Base-by-base conservation (phyloP, 352 stramenopile species). In the Phytopythium sindhum region DNA sequence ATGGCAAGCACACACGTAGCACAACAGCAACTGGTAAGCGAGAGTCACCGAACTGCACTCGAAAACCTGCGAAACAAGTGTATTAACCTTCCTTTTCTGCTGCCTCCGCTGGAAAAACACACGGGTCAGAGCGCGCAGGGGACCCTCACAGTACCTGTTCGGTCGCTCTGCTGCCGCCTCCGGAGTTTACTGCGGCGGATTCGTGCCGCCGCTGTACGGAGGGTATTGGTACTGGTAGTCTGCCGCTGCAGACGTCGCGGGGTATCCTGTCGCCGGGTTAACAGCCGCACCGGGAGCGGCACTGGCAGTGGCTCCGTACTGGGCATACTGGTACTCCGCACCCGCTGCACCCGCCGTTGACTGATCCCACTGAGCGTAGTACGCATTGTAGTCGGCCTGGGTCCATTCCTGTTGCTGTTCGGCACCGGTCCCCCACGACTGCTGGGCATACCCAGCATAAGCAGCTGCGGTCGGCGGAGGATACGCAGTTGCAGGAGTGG, bases 341-440 rank as follows among this genome's bases (percentile, higher is more conserved):
- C 70, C 61, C 23, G 67, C 67, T 15, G 67, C 61, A 59, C 47
- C 50, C 15, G 52, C 52, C 14, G 41, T 35, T 17, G 53, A 72
- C 56, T 78, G 72, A 45, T 80, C 62, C 77, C 74, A 83, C n/a
- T 62, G 61, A 9, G 72, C 72, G 53, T 84, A 87, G 69, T 87
- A 87, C 57, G 73, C 67, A 65, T 81, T 75, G 57, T 88, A 82
- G 24, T 63, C 59, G 39, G 50, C 62, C 59, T 72, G 67, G 67
- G 70, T 71, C 74, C 74, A 64, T 14, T 56, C 59, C 44, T 69
- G 67, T 28, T 72, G 67, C 42, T 72, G 66, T n/a, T 66, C 57
- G 9, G 50, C 21, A 1, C 54, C 64, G 21, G 47, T 59, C 23
- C 66, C 57, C 69, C 67, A 76, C 2, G 29, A 48, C 53, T 71